Evolutionary conservation across 441 rosid species (phyloP).

Genomic region (Corymbia citriodora): DNA sequence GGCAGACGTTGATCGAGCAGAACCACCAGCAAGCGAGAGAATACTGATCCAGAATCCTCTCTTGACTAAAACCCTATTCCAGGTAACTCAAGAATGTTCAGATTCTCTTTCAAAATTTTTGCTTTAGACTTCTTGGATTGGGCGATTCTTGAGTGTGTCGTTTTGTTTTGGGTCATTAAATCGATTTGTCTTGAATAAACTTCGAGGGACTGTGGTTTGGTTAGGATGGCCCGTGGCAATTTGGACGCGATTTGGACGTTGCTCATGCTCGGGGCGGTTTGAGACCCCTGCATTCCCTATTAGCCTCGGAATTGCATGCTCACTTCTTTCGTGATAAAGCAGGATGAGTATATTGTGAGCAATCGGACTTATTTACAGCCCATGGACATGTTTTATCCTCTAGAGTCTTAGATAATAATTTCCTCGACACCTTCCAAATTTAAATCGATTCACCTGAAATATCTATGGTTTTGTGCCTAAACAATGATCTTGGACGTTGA

Average conservation of each 20-base stretch:
- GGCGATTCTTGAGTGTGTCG: background rate
- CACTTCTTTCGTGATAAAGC: background rate
- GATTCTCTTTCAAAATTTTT: background rate
- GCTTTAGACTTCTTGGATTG: background rate
- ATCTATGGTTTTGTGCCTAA: background rate
- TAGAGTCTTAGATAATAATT: background rate
- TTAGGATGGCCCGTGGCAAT: background rate
- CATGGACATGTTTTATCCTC: background rate
- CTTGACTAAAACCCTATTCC: constrained; percentile 90
- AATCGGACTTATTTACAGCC: background rate
- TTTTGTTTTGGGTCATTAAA: background rate
- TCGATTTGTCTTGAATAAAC: background rate
- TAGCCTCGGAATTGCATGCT: background rate
- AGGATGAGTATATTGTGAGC: background rate
- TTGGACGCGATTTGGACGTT: background rate
- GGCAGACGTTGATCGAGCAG: constrained; percentile 83
- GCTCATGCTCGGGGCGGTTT: background rate
- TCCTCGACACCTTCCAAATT: background rate
- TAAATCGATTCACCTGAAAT: background rate
- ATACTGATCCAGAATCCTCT: constrained; percentile 80
- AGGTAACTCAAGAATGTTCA: constrained; percentile 32
- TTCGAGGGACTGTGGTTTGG: background rate
- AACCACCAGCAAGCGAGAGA: constrained; percentile 85
- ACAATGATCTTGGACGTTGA: background rate
- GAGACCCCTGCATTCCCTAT: background rate